phyloP scores from a whole-genome alignment of 2,329 filamentous ascomycete genomes.

The Penicillium sclerotiorum region DNA sequence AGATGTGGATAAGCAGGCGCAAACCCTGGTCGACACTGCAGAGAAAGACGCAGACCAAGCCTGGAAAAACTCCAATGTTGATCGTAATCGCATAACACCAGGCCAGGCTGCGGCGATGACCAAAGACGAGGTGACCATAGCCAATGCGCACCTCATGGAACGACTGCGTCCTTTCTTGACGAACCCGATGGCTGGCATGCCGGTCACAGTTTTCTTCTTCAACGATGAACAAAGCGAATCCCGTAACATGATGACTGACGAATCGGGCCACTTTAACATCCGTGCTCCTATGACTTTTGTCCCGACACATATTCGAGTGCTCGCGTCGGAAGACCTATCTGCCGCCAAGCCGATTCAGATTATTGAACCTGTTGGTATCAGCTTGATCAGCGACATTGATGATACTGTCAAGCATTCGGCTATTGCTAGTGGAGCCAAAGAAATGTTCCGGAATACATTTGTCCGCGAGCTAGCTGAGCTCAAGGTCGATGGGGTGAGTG shows the following conservation, averaged over 20 bases:
- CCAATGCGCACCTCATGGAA: conserved; percentile 86
- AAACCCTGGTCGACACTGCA: conserved; percentile 72
- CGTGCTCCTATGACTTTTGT: conserved; percentile 84
- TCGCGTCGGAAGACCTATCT: conserved; percentile 84
- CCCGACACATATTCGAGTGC: conserved; percentile 82
- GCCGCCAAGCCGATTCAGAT: conserved; percentile 76
- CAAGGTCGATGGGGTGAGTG: conserved; percentile 80
- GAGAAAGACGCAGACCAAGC: conserved; percentile 72
- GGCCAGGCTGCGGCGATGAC: conserved; percentile 54
- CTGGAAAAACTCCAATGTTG: conserved; percentile 61
- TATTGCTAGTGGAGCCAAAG: conserved; percentile 80
- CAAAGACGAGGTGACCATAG: conserved; percentile 72
- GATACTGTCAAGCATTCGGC: conserved; percentile 97
- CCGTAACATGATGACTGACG: conserved; percentile 80
- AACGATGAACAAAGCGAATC: conserved; percentile 82
- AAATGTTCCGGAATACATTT: conserved; percentile 96
- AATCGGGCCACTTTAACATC: conserved; percentile 83
- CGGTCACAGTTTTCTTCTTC: conserved; percentile 94
- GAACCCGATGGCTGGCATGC: conserved; percentile 72
- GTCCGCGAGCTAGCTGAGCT: conserved; percentile 81
- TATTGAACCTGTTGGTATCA: conserved; percentile 78
- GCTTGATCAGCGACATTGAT: conserved; percentile 95
- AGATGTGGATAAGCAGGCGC: conserved; percentile 72
- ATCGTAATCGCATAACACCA: conserved; percentile 52
- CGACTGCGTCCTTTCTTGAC: conserved; percentile 88